Evolutionary conservation across 345 rosid species (phyloP), one percentile per base, ranked within the genome.

Genomic region (Excoecaria agallocha): DNA sequence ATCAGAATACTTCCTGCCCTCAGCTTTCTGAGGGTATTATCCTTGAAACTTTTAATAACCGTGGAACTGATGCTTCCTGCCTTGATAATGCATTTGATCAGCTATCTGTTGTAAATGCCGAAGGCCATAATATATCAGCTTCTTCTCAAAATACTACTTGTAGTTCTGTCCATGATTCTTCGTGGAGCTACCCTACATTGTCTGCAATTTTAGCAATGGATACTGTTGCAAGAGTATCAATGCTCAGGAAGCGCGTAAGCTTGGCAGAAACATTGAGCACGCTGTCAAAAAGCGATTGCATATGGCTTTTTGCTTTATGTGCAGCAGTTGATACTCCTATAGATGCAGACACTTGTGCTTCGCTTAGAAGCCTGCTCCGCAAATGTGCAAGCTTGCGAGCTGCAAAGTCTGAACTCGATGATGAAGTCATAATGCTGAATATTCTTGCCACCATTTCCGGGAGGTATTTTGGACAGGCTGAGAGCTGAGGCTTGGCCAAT

Each of bases 321-420:
- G 91, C 94, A 57, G 87, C 92, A 15, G 85, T 93, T 43, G 97
- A 95, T 59, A 79, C 87, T 43, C 99, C 99, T 3, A 43, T 90
- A 50, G 87, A 88, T 61, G 93, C 86, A 0, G 94, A 88, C 76
- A 85, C 91, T 6, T 79, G 89, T 51, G 98, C 94, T 76, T 79
- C 87, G 37, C 85, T 93, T 17, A 86, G 94, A 15, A 78, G 85
- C 75, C 78, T 91, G 73, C 84, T 93, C 43, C 87, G 97, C 22
- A 91, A 91, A 64, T 93, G 99, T 72, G 93, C 98, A 1, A 86
- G 83, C 79, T 66, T 91, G 72, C 85, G 98, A 74, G 88, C 90
- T 9, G 83, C 25, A 37, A 90, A 88, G 78, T 84, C 83, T 3
- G 91, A 87, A 64, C 68, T 82, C 35, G 94, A 89, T 70, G 93